Conservation (phyloP, 208 protist genomes). For the Trypanosoma caninum region DNA sequence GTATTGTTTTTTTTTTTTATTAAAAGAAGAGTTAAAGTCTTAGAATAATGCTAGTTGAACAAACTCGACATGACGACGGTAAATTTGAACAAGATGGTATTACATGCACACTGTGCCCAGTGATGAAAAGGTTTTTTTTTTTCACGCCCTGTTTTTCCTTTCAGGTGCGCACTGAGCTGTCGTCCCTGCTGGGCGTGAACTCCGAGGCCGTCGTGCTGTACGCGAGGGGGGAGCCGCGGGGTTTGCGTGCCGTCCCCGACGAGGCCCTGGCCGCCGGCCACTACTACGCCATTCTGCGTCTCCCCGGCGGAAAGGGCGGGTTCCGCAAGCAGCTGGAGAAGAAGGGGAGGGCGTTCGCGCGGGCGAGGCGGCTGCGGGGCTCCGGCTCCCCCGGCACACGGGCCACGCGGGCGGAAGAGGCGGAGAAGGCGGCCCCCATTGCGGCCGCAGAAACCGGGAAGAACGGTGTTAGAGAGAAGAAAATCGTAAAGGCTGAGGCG, state of each 20-base stretch:
- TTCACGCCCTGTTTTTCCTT: background rate
- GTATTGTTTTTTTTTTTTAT: too few relatives aligned
- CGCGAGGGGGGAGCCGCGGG: background rate
- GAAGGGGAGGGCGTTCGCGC: conserved; percentile 71
- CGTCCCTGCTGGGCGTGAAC: conserved; percentile 1
- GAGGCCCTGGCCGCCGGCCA: background rate
- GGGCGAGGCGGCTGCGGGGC: conserved; percentile 48
- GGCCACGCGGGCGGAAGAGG: background rate
- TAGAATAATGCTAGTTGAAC: background rate
- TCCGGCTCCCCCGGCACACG: background rate
- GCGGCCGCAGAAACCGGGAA: background rate
- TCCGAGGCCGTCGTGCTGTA: conserved; percentile 21
- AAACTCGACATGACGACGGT: background rate
- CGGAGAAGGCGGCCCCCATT: background rate
- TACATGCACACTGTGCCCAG: conserved; percentile 16
- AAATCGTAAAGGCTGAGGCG: background rate
- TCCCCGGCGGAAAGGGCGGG: conserved; percentile 69
- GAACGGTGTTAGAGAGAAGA: background rate
- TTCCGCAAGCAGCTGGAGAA: conserved; percentile 86
- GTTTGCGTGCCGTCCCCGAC: conserved; percentile 5
- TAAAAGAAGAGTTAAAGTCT: background rate
- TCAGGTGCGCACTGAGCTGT: conserved; percentile 5
- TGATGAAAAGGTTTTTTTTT: conserved; percentile 10
- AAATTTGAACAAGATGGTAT: conserved; percentile 13
- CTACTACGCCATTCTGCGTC: conserved; percentile 19